A percentile compares a stretch with the other conserved stretches of the same genome.
Conservation (phyloP, 1,139 yeast species). For the Pichia kudriavzevii region DNA sequence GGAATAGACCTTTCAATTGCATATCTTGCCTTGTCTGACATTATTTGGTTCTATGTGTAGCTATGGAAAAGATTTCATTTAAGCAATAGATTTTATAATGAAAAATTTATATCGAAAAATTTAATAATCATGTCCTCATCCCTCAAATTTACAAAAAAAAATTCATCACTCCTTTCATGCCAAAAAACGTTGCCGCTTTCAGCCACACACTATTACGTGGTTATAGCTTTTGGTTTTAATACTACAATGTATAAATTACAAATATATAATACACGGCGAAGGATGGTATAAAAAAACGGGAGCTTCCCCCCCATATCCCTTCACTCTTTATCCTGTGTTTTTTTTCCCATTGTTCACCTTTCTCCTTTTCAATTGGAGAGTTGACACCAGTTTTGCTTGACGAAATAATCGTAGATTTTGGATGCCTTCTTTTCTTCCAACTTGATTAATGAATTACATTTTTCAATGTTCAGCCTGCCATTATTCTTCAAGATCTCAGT, state of each 20-base stretch:
- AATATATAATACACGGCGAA: too few relatives aligned
- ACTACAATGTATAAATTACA: too few relatives aligned
- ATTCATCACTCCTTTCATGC: too few relatives aligned
- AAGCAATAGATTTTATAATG: neutral
- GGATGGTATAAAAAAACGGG: too few relatives aligned
- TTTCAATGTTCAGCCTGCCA: constrained; percentile 73
- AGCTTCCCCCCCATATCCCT: too few relatives aligned
- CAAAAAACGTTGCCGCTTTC: too few relatives aligned
- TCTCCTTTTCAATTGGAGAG: too few relatives aligned
- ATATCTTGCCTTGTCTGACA: constrained; percentile 50
- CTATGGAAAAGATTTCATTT: neutral
- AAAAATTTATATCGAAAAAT: neutral
- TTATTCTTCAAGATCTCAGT: constrained; percentile 81
- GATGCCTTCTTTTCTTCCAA: constrained; percentile 84
- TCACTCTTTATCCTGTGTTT: too few relatives aligned
- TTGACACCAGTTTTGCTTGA: constrained; percentile 76
- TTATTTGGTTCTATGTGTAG: constrained; percentile 6
- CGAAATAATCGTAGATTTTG: constrained; percentile 85
- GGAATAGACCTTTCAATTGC: constrained; percentile 72
- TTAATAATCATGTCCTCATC: too few relatives aligned
- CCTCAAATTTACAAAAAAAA: neutral
- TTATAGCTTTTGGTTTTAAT: too few relatives aligned
- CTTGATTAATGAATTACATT: constrained; percentile 73
- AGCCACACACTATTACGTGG: too few relatives aligned
- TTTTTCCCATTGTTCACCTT: too few relatives aligned